Conservation (phyloP, 2,329 filamentous ascomycete genomes). For the Colletotrichum sp. region DNA sequence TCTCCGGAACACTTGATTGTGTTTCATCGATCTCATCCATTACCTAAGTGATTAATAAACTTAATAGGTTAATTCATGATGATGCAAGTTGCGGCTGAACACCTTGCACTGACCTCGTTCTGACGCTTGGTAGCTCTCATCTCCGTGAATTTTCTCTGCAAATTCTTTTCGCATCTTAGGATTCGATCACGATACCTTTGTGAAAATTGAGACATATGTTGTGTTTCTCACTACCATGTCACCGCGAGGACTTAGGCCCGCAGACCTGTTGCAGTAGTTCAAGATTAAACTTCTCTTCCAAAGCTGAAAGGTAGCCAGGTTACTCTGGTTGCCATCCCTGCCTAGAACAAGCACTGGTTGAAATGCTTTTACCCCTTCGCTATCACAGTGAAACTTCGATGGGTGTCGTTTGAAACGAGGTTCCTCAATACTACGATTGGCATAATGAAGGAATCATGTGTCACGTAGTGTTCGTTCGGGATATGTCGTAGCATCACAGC, state of each 20-base stretch:
- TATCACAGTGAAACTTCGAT: accelerated
- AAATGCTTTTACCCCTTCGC: neutral
- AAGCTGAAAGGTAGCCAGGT: neutral
- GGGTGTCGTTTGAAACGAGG: neutral
- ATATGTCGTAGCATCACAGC: too few species aligned
- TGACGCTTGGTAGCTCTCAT: neutral
- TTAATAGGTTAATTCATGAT: neutral
- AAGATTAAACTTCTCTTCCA: neutral
- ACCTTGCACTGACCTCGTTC: neutral
- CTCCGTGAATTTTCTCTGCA: neutral
- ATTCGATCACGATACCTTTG: accelerated
- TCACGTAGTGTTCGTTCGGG: neutral
- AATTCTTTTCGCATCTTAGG: neutral
- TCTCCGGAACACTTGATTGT: neutral
- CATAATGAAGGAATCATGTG: neutral
- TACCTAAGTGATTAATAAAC: neutral
- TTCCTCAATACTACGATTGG: neutral
- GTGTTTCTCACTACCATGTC: neutral
- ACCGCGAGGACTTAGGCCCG: accelerated
- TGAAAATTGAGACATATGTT: neutral
- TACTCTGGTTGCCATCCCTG: neutral
- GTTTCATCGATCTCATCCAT: neutral
- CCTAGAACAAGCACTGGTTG: neutral
- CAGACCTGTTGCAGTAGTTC: neutral
- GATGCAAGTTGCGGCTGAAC: neutral